phyloP scores from a whole-genome alignment of 106 monocot species.

The Dioscorea alata region DNA sequence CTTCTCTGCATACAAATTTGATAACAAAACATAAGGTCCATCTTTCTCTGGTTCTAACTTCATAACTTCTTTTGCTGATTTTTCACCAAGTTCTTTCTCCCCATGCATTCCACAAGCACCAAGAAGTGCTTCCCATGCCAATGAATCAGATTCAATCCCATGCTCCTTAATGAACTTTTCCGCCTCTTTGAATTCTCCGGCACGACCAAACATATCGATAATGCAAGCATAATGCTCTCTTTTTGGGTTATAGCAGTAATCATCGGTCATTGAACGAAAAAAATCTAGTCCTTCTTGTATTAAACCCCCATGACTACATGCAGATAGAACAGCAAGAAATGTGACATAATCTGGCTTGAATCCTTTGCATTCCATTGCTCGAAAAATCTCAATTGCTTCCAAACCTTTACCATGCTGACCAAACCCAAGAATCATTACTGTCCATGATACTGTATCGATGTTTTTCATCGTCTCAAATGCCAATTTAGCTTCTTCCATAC shows the following conservation, averaged over 20 bases:
- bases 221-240: conserved; percentile 64
- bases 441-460: conserved; percentile 53
- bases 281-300: conserved; percentile 51
- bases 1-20: conserved; percentile 64
- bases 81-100: conserved; percentile 47
- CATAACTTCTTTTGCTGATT: conserved; percentile 51
- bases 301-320: conserved; percentile 70
- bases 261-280: conserved; percentile 43
- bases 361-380: conserved; percentile 28
- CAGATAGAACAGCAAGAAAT: conserved; percentile 45
- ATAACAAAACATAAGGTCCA: conserved; percentile 43
- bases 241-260: conserved; percentile 34
- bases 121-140: conserved; percentile 71
- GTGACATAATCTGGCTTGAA: conserved; percentile 43
- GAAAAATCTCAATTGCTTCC: conserved; percentile 43
- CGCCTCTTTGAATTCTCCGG: conserved; percentile 59
- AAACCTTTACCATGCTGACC: conserved; percentile 61
- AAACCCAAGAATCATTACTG: conserved; percentile 42
- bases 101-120: conserved; percentile 64
- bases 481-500: conserved; percentile 36
- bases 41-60: conserved; percentile 37
- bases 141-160: conserved; percentile 36
- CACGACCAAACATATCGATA: conserved; percentile 63
- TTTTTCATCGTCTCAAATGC: conserved; percentile 35
- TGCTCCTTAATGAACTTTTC: conserved; percentile 50